Evolutionary conservation across 2,329 filamentous ascomycete species (phyloP), one percentile per base, ranked within the genome.

Genomic region (Botryotinia globosa): DNA sequence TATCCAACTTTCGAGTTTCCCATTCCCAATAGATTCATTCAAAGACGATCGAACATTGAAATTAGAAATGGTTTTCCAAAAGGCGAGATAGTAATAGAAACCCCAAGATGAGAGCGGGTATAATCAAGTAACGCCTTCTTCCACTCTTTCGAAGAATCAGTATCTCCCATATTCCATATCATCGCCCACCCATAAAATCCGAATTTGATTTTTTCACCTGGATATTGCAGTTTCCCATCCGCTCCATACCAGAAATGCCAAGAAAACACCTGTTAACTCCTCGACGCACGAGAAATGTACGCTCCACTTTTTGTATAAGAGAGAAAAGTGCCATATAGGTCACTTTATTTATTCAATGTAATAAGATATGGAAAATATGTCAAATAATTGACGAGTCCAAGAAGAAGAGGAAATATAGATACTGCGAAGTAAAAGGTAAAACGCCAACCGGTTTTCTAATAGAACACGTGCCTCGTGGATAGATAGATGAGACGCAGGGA

Each of bases 111-210:
- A 67, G 64, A 54, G 64, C 25, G 64, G 64, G 64, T 67, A 67
- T 67, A 67, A 32, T 67, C 48, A 56, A 67, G 25, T 67, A 67
- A 67, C 64, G 64, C 64, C 64, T 67, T 67, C 45, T 29, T 67
- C 64, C n/a, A 54, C 45, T 56, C 34, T 56, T 67, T 54, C 45
- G 48, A 56, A 54, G 45, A 67, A 67, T 67, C 64, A 56, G 34
- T 67, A 56, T 56, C 48, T 67, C 48, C 64, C 45, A 67, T 56
- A 25, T 67, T 67, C 45, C 64, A 67, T 39, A 56, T 29, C 61
- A 63, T 42, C 64, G 18, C 44, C 64, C 32, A 39, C 44, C 64
- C 45, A 66, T 51, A 66, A 32, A 22, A 66, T 66, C 34, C 45
- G 64, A 37, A 29, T 51, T 39, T 29, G 34, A 22, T 4, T 67